Evolutionary conservation across 257 asterid species (phyloP).

Genomic region (Solanum chmielewskii): DNA sequence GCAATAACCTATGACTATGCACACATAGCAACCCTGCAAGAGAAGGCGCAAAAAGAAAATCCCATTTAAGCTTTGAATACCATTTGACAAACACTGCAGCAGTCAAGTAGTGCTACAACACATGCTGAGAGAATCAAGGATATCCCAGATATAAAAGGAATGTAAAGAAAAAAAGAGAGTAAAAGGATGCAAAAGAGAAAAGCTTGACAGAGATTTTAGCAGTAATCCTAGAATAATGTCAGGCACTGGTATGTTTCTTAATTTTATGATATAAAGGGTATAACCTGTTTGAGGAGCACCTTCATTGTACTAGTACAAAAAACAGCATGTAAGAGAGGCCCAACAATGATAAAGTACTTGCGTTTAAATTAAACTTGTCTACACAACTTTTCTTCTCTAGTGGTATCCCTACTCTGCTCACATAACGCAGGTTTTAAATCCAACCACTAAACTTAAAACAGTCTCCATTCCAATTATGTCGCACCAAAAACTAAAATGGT

Average conservation of each 20-base stretch:
- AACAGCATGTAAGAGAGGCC: neutral
- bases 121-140: neutral
- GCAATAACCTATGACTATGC: conserved; percentile 88
- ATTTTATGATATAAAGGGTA: neutral
- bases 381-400: neutral
- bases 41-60: neutral
- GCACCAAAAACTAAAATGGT: neutral
- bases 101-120: neutral
- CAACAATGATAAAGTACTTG: neutral
- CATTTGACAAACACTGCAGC: neutral
- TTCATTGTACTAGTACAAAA: neutral
- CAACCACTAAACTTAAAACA: neutral
- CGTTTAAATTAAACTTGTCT: neutral
- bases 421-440: neutral
- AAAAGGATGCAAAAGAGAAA: neutral
- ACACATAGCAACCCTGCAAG: conserved; percentile 87
- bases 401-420: neutral
- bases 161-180: neutral
- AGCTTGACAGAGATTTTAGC: neutral
- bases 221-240: neutral
- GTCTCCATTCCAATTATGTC: neutral
- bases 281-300: neutral
- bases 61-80: neutral
- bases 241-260: neutral
- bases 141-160: neutral